Evolutionary conservation across 306 rosid genomes (phyloP), one percentile per base, ranked within the genome.

Genomic region (Dryas alaskensis): DNA sequence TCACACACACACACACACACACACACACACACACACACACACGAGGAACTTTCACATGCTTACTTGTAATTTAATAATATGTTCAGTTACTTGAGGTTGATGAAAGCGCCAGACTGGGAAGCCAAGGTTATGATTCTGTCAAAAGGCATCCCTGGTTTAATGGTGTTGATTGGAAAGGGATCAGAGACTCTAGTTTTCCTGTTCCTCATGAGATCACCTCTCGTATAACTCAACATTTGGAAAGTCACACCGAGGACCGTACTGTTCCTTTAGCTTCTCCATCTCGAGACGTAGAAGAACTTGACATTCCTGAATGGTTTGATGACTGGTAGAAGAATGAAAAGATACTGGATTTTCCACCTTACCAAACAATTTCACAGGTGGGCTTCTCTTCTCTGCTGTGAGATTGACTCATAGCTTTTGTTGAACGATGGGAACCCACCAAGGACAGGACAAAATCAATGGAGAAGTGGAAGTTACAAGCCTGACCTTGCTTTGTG

Each of bases 61-160:
- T 65, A 65, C 58, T 73, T 65, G 57, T 73, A 65, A 69, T 83
- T 73, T 64, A 64, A 44, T 73, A 48, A 72, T 74, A 63, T 84
- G 76, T 48, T 73, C 87, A 94, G 99, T 86, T 94, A 76, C 98
- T 94, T 67, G 99, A 92, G 17, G 93, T 76, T 67, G 96, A 94
- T 22, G 99, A 94, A 84, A 85, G 53, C 83, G 82, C 70, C 50
- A 87, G 99, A 86, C 92, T 94, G 50, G 97, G 99, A 73, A 84
- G 84, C 84, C 89, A 86, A 55, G 94, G 96, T 80, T 69, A 86
- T 49, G 86, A 79, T 72, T 86, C 89, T 47, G 79, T 90, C 67
- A 83, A 84, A 82, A 81, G 85, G 65, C 99, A 94, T 84, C 84
- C 93, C 42, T 94, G 99, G 99, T 94, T 94, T 82, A 73, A 83